phyloP scores from a whole-genome alignment of 345 rosid species.

The Lepidium didymum region DNA sequence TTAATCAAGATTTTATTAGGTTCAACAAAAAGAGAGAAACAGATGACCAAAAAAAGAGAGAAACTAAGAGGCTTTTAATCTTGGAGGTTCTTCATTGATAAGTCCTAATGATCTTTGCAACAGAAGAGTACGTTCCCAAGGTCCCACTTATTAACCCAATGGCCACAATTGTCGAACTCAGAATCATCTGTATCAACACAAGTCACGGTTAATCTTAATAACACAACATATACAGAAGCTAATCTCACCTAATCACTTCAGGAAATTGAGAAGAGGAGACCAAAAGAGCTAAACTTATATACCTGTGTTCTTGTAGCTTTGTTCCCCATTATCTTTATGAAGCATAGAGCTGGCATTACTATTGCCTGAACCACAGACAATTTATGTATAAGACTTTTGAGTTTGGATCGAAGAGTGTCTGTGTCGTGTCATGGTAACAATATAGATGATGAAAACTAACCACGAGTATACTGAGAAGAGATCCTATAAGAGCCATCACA shows the following conservation, averaged over 20 bases:
- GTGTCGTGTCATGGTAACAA: neutral
- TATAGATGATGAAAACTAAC: constrained; percentile 38
- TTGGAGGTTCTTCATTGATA: constrained; percentile 24
- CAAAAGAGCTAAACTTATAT: neutral
- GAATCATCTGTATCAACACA: constrained; percentile 36
- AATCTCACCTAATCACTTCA: neutral
- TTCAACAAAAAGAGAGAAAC: constrained; percentile 7
- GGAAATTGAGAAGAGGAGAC: neutral
- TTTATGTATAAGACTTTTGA: neutral
- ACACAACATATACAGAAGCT: neutral
- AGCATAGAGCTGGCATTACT: constrained; percentile 72
- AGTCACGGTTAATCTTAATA: neutral
- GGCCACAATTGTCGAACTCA: constrained; percentile 32
- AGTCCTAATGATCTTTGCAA: constrained; percentile 32
- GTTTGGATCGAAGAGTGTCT: neutral
- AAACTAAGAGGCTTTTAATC: neutral
- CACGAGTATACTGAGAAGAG: constrained; percentile 72
- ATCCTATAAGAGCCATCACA: constrained; percentile 88
- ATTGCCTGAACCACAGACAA: constrained; percentile 48
- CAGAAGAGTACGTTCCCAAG: constrained; percentile 61
- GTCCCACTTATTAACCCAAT: constrained; percentile 47
- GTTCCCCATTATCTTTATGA: constrained; percentile 57
- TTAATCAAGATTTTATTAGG: constrained; percentile 11
- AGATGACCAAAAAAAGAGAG: neutral
- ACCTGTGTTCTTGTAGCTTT: constrained; percentile 72